These are phyloP conservation scores for Neurospora sp. DNA, from an alignment of 495 filamentous ascomycete genomes.

Conservation along the genomic window DNA sequence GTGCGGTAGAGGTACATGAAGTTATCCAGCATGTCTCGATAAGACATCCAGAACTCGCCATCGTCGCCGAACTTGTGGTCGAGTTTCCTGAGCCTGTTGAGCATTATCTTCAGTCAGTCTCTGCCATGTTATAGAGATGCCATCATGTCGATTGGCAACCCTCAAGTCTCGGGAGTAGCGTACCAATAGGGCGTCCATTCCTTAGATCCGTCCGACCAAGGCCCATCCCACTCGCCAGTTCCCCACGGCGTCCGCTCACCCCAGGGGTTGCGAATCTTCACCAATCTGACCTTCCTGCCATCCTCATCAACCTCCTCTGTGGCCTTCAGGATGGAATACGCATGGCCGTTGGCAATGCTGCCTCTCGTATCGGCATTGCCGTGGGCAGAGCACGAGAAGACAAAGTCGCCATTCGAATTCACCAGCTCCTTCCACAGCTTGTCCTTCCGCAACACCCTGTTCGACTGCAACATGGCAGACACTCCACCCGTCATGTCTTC, in stretches of 20 bases:
- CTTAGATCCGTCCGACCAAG: constrained; percentile 59
- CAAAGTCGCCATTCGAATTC: constrained; percentile 26
- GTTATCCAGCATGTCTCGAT: constrained; percentile 53
- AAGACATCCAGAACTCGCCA: constrained; percentile 42
- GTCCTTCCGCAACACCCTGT: constrained; percentile 61
- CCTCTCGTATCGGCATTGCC: constrained; percentile 30
- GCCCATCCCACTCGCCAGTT: constrained; percentile 55
- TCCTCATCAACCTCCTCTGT: constrained; percentile 53
- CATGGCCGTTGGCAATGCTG: constrained; percentile 58
- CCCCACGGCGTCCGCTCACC: constrained; percentile 27
- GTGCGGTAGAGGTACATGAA: constrained; percentile 65
- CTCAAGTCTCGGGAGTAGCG: not conserved
- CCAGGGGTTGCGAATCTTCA: constrained; percentile 64
- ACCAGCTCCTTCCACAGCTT: constrained; percentile 66
- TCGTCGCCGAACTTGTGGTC: constrained; percentile 68
- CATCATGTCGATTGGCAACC: not conserved
- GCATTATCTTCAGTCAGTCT: not conserved
- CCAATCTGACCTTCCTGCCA: constrained; percentile 34
- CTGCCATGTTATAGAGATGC: not conserved
- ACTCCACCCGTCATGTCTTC: constrained; percentile 79
- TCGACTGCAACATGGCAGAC: constrained; percentile 32
- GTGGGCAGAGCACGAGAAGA: constrained; percentile 14
- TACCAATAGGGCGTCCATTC: constrained; percentile 66
- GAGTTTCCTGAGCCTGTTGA: constrained; percentile 46
- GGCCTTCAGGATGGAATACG: constrained; percentile 66